phyloP scores from a whole-genome alignment of 1,284 basidiomycete species.

The Moniliophthora roreri region DNA sequence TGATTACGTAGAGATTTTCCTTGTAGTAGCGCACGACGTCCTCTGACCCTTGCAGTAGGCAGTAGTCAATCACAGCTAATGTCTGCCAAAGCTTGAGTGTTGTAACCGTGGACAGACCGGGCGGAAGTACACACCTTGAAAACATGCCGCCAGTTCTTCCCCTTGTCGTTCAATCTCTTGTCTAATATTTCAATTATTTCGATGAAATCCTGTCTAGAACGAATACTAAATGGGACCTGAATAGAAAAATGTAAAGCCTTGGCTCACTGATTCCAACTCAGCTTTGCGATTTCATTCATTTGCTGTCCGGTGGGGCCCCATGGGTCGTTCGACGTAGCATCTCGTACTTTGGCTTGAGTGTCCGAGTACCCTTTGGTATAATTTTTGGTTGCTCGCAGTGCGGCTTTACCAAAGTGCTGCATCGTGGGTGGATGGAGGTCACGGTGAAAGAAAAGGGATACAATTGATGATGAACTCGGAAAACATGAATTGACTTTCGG shows the following conservation, averaged over 20 bases:
- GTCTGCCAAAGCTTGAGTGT: slow-evolving; percentile 50
- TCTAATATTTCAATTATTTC: slow-evolving; percentile 99
- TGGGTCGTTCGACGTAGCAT: slow-evolving; percentile 99
- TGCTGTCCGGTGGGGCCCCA: slow-evolving; percentile 99
- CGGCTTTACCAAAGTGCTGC: slow-evolving; percentile 77
- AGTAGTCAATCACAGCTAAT: slow-evolving; percentile 94
- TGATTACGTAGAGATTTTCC: slow-evolving; percentile 98
- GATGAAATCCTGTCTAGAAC: slow-evolving; percentile 88
- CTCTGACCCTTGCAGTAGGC: slow-evolving; percentile 94
- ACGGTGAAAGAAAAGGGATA: neutral
- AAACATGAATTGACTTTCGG: too few species aligned
- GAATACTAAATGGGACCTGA: slow-evolving; percentile 8
- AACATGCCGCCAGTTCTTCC: slow-evolving; percentile 99
- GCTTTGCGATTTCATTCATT: slow-evolving; percentile 98
- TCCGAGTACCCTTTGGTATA: slow-evolving; percentile 96
- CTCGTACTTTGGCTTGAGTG: slow-evolving; percentile 92
- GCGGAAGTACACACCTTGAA: slow-evolving; percentile 78
- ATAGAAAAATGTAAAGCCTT: neutral
- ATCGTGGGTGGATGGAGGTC: slow-evolving; percentile 29
- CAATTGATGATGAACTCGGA: too few species aligned
- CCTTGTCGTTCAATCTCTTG: slow-evolving; percentile 98
- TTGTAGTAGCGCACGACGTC: slow-evolving; percentile 99
- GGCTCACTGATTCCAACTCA: slow-evolving; percentile 96
- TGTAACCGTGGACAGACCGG: neutral
- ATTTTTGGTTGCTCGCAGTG: slow-evolving; percentile 88